Percentiles rank a stretch among this genome's conserved stretches.
These are phyloP conservation scores for Tuber melanosporum DNA, from an alignment of 495 filamentous ascomycete species.

Conservation along the genomic window DNA sequence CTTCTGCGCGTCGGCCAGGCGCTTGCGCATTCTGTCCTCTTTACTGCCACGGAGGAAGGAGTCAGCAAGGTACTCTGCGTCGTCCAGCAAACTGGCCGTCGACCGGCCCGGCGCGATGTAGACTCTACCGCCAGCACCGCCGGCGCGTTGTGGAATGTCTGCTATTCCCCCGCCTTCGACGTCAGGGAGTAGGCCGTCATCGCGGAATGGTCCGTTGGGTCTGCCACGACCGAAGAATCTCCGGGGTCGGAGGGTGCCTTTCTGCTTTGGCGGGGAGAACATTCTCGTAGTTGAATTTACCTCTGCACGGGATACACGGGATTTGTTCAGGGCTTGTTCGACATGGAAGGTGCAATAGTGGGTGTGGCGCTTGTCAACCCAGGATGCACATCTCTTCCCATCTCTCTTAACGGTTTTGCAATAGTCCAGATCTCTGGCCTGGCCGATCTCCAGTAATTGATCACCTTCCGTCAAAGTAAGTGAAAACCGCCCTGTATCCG, in stretches of 20 bases:
- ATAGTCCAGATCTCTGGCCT: constrained; percentile 75
- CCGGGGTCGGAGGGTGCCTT: constrained; percentile 49
- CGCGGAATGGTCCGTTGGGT: constrained; percentile 22
- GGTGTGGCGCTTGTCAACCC: constrained; percentile 82
- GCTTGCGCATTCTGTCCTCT: constrained; percentile 61
- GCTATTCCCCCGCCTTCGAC: constrained; percentile 15
- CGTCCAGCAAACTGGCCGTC: constrained; percentile 63
- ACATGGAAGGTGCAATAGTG: constrained; percentile 92
- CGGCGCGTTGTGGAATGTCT: constrained; percentile 37
- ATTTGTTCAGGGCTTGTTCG: constrained; percentile 66
- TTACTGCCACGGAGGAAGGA: constrained; percentile 49
- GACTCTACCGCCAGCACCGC: constrained; percentile 40
- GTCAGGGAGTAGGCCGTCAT: constrained; percentile 36
- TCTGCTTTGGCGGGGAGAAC: constrained; percentile 39
- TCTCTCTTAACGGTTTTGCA: constrained; percentile 81
- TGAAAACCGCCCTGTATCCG: constrained; percentile 70
- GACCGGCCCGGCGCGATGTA: constrained; percentile 45
- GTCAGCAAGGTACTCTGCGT: constrained; percentile 55
- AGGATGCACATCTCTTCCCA: constrained; percentile 68
- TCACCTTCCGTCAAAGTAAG: constrained; percentile 79
- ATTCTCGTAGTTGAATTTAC: constrained; percentile 58
- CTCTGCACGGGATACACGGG: constrained; percentile 66
- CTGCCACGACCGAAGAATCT: constrained; percentile 46
- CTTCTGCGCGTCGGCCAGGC: constrained; percentile 64
- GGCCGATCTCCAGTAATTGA: constrained; percentile 81